Evolutionary conservation across 768 basidiomycete genomes (phyloP), one percentile per base, ranked within the genome.

Genomic region (Favolaschia claudopus): DNA sequence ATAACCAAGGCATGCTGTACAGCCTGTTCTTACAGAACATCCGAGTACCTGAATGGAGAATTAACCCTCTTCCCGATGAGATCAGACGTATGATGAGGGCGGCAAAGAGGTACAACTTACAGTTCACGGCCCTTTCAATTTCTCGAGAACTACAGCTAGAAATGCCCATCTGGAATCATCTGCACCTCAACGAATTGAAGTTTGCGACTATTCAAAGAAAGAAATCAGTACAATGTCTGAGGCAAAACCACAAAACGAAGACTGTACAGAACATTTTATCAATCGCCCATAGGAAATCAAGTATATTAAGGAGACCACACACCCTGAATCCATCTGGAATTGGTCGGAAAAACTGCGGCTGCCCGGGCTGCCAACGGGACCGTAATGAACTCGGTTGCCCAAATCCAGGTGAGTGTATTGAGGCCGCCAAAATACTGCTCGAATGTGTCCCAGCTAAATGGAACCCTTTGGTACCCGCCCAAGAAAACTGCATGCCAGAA

Each of bases 381-480:
- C 28, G 50, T 24, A 40, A 22, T 31, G 15, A 40, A 31, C 42
- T 17, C 19, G 50, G 50, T 2, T 51, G 49, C 36, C 15, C 28
- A 2, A 28, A 51, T n/a, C 37, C 49, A 12, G 49, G 37, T 28
- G 50, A 52, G 25, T 52, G 50, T 19, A 28, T 53, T 2, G 51
- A 40, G 29, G 17, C 31, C 13, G 40, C 40, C 0, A 40, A 42
- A 43, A 7, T 15, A 1, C 14, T 53, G 17, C 31, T 53, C 13
- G 51, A 53, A 2, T 53, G 51, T 25, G 32, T 53, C 10, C 51
- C 32, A 17, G 39, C 51, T 6, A 53, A 53, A 40, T 53, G 51
- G 51, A 53, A 27, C 28, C 51, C 40, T 9, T 34, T 53, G 14
- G 19, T 43, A 13, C 17, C 14, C 1, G 20, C 20, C 15, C 5